These are phyloP conservation scores for Verbascum thapsus DNA, from an alignment of 257 asterid species.

Conservation along the genomic window DNA sequence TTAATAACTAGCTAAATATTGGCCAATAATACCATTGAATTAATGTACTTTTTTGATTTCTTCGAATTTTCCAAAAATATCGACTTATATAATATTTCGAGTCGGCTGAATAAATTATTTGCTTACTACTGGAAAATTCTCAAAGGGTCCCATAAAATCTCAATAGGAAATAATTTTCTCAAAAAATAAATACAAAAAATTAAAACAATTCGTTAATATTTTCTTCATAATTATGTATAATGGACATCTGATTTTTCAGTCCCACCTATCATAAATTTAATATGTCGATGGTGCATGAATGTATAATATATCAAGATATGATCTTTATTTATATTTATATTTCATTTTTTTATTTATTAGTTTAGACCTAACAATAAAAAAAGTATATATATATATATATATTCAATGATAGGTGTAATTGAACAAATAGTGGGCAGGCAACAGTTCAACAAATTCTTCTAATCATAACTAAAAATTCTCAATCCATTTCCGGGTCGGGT, in stretches of 20 bases:
- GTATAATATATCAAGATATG: not conserved
- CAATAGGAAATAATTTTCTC: no score
- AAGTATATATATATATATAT: not conserved
- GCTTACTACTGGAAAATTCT: no score
- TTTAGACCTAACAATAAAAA: not conserved
- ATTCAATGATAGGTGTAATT: not conserved
- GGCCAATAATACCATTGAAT: no score
- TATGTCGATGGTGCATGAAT: not conserved
- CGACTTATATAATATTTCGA: no score
- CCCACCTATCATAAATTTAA: conserved; percentile 4
- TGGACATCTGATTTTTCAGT: not conserved
- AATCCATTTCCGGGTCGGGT: no score
- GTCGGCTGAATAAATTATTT: no score
- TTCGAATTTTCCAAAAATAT: no score
- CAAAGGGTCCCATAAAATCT: no score
- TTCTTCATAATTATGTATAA: not conserved
- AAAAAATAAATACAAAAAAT: not conserved
- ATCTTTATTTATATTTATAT: not conserved
- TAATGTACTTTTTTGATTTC: no score
- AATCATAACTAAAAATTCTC: not conserved
- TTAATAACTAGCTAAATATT: no score
- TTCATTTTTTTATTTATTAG: no score
- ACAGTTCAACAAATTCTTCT: no score
- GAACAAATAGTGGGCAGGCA: not conserved
- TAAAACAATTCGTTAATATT: not conserved